Percentiles rank a stretch among this genome's conserved stretches.
Evolutionary conservation across 106 monocot species (phyloP).

Genomic region (Posidonia australis): DNA sequence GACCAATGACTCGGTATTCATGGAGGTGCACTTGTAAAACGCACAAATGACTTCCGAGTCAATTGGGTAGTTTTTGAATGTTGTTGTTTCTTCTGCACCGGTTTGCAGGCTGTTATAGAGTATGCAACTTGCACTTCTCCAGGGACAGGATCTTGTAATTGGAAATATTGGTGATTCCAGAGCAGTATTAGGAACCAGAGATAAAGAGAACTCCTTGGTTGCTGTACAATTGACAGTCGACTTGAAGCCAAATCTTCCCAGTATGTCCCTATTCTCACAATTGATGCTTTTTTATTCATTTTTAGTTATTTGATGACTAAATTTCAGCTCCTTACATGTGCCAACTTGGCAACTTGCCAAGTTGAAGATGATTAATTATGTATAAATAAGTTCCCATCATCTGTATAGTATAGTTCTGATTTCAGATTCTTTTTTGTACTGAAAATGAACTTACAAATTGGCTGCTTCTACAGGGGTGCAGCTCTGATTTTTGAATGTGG

Average conservation of each 20-base stretch:
- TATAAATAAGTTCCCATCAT: no score
- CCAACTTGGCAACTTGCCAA: no score
- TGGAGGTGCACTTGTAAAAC: background rate
- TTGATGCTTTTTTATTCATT: background rate
- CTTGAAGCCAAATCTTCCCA: conserved; percentile 83
- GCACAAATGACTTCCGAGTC: conserved; percentile 1
- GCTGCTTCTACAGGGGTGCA: no score
- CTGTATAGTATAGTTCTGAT: no score
- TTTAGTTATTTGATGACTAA: no score
- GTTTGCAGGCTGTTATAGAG: conserved; percentile 6
- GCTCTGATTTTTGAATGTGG: no score
- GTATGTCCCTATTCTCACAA: conserved; percentile 23
- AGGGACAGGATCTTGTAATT: conserved; percentile 74
- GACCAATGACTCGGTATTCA: background rate
- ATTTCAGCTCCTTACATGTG: no score
- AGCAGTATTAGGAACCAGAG: conserved; percentile 63
- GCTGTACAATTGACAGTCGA: conserved; percentile 73
- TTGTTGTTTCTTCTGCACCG: conserved; percentile 8
- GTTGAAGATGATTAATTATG: no score
- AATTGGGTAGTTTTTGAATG: background rate
- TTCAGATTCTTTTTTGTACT: no score
- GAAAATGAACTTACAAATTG: no score
- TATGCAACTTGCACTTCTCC: conserved; percentile 21
- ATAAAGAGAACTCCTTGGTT: conserved; percentile 54
- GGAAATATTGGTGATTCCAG: conserved; percentile 83